Percentiles rank a stretch among this genome's conserved stretches.
Evolutionary conservation across 768 basidiomycete genomes (phyloP).

Genomic region (Russula compacta): DNA sequence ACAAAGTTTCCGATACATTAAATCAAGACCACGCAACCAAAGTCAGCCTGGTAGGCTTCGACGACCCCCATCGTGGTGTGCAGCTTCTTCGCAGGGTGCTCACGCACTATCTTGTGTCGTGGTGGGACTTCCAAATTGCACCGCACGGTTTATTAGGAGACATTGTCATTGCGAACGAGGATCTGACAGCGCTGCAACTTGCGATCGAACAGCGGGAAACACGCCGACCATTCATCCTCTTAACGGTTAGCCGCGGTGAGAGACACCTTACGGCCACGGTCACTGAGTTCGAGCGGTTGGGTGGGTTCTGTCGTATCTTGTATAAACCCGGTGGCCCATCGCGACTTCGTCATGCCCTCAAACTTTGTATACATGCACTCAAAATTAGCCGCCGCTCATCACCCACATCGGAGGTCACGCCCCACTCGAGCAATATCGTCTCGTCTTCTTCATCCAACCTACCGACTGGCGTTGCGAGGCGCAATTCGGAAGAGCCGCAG

Average conservation of each 20-base stretch:
- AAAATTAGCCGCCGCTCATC: slow-evolving; percentile 36
- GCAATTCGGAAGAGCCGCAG: slow-evolving; percentile 41
- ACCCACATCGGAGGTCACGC: slow-evolving; percentile 18
- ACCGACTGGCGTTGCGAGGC: slow-evolving; percentile 23
- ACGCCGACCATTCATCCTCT: slow-evolving; percentile 60
- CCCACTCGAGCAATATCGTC: not conserved
- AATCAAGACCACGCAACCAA: slow-evolving; percentile 25
- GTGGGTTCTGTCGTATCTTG: slow-evolving; percentile 81
- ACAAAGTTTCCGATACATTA: slow-evolving; percentile 22
- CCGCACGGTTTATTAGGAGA: slow-evolving; percentile 45
- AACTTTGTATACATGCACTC: slow-evolving; percentile 49
- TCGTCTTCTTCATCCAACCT: not conserved
- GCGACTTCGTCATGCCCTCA: slow-evolving; percentile 56
- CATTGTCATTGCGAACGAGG: slow-evolving; percentile 77
- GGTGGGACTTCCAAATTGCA: slow-evolving; percentile 63
- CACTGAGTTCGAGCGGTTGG: slow-evolving; percentile 64
- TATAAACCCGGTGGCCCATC: slow-evolving; percentile 87
- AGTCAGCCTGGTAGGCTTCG: slow-evolving; percentile 68
- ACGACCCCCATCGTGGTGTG: slow-evolving; percentile 50
- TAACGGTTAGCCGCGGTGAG: slow-evolving; percentile 64
- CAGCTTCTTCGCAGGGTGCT: slow-evolving; percentile 58
- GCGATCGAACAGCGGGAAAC: slow-evolving; percentile 51
- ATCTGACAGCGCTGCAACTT: slow-evolving; percentile 44
- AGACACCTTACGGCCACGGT: slow-evolving; percentile 52
- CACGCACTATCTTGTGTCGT: slow-evolving; percentile 53